Evolutionary conservation across 2,329 filamentous ascomycete species (phyloP), one percentile per base, ranked within the genome.

Genomic region (Claviceps humidiphila): DNA sequence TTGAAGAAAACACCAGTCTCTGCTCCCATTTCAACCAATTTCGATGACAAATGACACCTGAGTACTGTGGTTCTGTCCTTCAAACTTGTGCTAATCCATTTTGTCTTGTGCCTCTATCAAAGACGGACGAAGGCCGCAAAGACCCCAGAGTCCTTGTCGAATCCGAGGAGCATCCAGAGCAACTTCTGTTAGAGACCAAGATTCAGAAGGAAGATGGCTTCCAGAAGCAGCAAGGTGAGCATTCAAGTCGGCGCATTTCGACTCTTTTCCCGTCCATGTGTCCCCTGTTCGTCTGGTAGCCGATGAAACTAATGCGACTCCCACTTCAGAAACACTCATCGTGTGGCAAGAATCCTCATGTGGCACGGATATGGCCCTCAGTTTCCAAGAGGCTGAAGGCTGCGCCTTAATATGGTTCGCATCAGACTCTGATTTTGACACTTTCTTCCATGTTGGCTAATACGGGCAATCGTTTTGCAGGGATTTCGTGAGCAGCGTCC

Each of bases 331-430:
- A 68, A 98, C 93, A 3, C 80, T 98, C 55, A 97, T 98, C 56
- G 90, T 98, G 55, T 98, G 93, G 93, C 96, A 91, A 41, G 93
- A 97, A 66, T 80, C 82, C 4, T 70, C 66, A 54, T 93, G 84
- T 71, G 86, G 86, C 54, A 82, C 90, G 52, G 93, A 98, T 66
- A 97, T 98, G 93, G 93, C 93, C 44, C 78, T 98, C 57, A 96
- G 90, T 66, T 98, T 98, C 64, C 93, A 98, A 68, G 93, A 98
- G 71, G 85, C 90, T 2, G 93, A 97, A 59, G 93, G 91, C 46
- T 98, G 93, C 69, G 81, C 87, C 20, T 76, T 83, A 57, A 95
- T 98, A 67, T 98, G 93, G 93, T 94, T 62, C 66, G 72, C 16
- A 50, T 24, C 3, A 7, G 26, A 14, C 26, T 20, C 17, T 14